Conservation (phyloP, 495 filamentous ascomycete genomes). For the Tuber brumale region DNA sequence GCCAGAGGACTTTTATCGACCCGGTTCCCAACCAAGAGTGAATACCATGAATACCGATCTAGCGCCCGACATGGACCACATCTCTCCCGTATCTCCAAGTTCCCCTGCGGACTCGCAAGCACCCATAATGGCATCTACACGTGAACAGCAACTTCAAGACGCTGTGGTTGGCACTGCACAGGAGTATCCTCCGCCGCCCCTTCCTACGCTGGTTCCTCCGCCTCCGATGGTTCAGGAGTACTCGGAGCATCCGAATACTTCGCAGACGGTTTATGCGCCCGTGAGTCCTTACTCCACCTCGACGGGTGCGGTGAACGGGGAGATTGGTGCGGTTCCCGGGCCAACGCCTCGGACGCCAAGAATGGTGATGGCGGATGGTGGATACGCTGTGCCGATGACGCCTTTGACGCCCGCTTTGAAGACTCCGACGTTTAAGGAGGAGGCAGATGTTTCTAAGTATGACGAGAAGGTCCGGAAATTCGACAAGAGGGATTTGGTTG, state of each 20-base stretch:
- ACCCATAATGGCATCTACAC: constrained; percentile 28
- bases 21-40: constrained; percentile 16
- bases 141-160: constrained; percentile 1
- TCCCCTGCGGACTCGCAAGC: constrained; percentile 39
- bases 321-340: constrained; percentile 20
- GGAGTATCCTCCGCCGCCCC: constrained; percentile 28
- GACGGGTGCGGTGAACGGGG: constrained; percentile 37
- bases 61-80: constrained; percentile 12
- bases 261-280: constrained; percentile 16
- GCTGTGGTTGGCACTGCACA: constrained; percentile 20
- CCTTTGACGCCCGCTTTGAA: constrained; percentile 38
- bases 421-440: constrained; percentile 37
- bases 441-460: constrained; percentile 25
- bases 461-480: constrained; percentile 26
- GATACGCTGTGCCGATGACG: constrained; percentile 26
- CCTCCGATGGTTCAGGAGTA: constrained; percentile 16
- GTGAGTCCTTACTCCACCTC: constrained; percentile 16
- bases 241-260: neutral
- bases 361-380: constrained; percentile 10
- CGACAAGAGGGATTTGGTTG: constrained; percentile 64
- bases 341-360: constrained; percentile 25
- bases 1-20: constrained; percentile 38
- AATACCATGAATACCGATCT: constrained; percentile 14
- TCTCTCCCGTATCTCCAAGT: constrained; percentile 30
- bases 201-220: neutral